Evolutionary conservation across 495 filamentous ascomycete species (phyloP).

Genomic region (Xylaria castorea): DNA sequence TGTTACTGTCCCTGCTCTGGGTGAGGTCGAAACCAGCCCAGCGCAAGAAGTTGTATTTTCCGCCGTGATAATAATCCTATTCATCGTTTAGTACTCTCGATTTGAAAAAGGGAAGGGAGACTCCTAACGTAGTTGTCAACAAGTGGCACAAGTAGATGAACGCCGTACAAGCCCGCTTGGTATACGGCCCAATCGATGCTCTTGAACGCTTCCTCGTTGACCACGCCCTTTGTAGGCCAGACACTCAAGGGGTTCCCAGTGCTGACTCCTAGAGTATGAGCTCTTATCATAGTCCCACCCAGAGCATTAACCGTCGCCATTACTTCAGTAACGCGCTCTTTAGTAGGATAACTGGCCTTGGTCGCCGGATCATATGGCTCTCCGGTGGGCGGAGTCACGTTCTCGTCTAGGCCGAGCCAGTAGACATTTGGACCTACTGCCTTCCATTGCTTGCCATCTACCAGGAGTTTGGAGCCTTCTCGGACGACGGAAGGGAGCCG

Average conservation of each 20-base stretch:
- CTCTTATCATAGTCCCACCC: slow-evolving; percentile 58
- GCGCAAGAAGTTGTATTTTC: slow-evolving; percentile 63
- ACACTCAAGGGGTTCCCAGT: slow-evolving; percentile 60
- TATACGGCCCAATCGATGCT: slow-evolving; percentile 62
- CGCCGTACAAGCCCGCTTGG: slow-evolving; percentile 57
- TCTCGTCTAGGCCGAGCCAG: slow-evolving; percentile 65
- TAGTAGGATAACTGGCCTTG: slow-evolving; percentile 60
- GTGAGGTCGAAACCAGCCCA: slow-evolving; percentile 59
- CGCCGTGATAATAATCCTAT: slow-evolving; percentile 63
- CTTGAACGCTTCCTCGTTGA: slow-evolving; percentile 58
- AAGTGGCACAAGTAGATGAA: slow-evolving; percentile 57
- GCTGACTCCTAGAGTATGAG: slow-evolving; percentile 62
- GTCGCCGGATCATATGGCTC: slow-evolving; percentile 57
- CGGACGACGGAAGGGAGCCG: slow-evolving; percentile 44
- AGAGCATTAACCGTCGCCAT: slow-evolving; percentile 59
- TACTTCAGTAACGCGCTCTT: slow-evolving; percentile 59
- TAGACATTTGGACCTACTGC: slow-evolving; percentile 62
- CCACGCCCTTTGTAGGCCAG: slow-evolving; percentile 50
- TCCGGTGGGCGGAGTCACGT: slow-evolving; percentile 57
- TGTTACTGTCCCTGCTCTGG: slow-evolving; percentile 40
- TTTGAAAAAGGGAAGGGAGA: background rate
- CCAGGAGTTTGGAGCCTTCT: slow-evolving; percentile 48
- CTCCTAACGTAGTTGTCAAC: slow-evolving; percentile 53
- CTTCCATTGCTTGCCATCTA: slow-evolving; percentile 55
- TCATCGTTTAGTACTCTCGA: background rate